Percentiles rank a stretch among this genome's conserved stretches.
Conservation (phyloP, 2,329 filamentous ascomycete species). For the Paraphaeosphaeria sporulosa region DNA sequence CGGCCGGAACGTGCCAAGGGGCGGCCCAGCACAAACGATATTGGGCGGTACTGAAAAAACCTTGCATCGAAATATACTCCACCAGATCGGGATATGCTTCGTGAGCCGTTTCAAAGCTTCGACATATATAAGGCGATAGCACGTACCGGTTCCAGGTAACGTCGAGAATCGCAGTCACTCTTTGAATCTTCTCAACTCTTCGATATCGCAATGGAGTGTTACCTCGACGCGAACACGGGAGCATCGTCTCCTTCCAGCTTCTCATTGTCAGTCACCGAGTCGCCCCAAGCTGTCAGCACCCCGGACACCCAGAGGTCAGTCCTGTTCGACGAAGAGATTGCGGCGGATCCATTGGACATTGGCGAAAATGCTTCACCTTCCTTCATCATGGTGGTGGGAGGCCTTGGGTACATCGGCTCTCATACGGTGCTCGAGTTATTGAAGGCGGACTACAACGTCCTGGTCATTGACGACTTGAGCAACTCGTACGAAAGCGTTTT, state of each 20-base stretch:
- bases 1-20: slow-evolving; percentile 44
- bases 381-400: slow-evolving; percentile 62
- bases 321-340: slow-evolving; percentile 57
- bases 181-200: slow-evolving; percentile 15
- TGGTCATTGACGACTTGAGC: slow-evolving; percentile 55
- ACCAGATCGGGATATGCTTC: slow-evolving; percentile 40
- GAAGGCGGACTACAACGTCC: slow-evolving; percentile 62
- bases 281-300: slow-evolving; percentile 47
- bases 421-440: slow-evolving; percentile 64
- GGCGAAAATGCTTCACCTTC: slow-evolving; percentile 43
- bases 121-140: slow-evolving; percentile 46
- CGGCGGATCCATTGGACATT: slow-evolving; percentile 52
- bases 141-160: slow-evolving; percentile 30
- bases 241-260: slow-evolving; percentile 41
- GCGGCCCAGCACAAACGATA: slow-evolving; percentile 42
- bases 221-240: slow-evolving; percentile 27
- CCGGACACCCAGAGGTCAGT: slow-evolving; percentile 55
- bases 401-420: slow-evolving; percentile 64
- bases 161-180: slow-evolving; percentile 26
- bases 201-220: slow-evolving; percentile 30
- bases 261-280: slow-evolving; percentile 33
- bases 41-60: slow-evolving; percentile 42
- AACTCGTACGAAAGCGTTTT: slow-evolving; percentile 55
- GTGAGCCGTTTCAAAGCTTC: slow-evolving; percentile 27
- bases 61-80: slow-evolving; percentile 42